Conservation (phyloP, 1,284 basidiomycete species). For the Irpex lacteus region DNA sequence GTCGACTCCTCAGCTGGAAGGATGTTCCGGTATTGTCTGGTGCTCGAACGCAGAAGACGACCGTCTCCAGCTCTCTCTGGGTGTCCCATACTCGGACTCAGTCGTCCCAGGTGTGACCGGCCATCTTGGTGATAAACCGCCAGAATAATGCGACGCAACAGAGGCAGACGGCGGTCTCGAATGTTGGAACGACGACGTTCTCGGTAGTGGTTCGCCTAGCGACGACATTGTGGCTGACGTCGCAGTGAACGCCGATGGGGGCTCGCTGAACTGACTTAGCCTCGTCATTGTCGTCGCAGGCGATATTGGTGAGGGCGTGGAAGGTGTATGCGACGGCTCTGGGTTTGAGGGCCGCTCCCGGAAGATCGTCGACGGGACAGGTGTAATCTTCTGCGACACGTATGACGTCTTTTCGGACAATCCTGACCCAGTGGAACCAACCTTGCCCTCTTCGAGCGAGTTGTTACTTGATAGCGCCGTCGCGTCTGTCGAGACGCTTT, state of each 20-base stretch:
- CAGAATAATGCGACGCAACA: slow-evolving; percentile 23
- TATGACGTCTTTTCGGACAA: slow-evolving; percentile 8
- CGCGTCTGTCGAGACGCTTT: slow-evolving; percentile 15
- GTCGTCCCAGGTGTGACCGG: slow-evolving; percentile 1
- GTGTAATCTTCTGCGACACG: slow-evolving; percentile 12
- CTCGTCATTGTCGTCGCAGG: slow-evolving; percentile 24
- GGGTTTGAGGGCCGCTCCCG: slow-evolving; percentile 48
- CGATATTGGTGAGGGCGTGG: slow-evolving; percentile 15
- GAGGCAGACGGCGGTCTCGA: slow-evolving; percentile 35
- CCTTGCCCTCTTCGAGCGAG: slow-evolving; percentile 21
- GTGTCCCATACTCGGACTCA: slow-evolving; percentile 14
- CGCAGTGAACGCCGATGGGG: slow-evolving; percentile 42
- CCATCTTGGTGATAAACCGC: slow-evolving; percentile 5
- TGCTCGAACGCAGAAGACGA: slow-evolving; percentile 10
- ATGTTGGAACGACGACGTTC: slow-evolving; percentile 43
- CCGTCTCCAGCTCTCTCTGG: slow-evolving; percentile 13
- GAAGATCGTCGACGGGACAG: slow-evolving; percentile 21
- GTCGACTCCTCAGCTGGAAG: neutral
- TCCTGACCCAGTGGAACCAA: slow-evolving; percentile 27
- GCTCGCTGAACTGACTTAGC: slow-evolving; percentile 38
- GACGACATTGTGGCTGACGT: slow-evolving; percentile 29
- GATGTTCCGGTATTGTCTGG: neutral
- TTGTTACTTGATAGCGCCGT: slow-evolving; percentile 20
- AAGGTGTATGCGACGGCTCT: slow-evolving; percentile 44
- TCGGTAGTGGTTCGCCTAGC: slow-evolving; percentile 40